Base-by-base conservation (phyloP, 768 basidiomycete species). In the Hygrophorus pudorinus region DNA sequence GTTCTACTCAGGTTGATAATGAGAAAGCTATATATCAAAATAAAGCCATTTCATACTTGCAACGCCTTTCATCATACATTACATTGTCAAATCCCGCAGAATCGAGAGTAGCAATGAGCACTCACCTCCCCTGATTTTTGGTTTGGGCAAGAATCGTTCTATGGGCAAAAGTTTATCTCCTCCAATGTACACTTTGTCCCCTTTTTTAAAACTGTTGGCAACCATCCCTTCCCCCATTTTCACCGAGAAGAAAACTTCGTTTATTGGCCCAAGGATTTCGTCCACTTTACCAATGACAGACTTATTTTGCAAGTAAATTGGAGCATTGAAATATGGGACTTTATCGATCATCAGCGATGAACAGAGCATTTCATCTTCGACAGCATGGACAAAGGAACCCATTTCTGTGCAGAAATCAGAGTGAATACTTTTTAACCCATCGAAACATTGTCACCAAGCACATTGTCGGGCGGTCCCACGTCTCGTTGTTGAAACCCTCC, bases 261-360 rank as follows among this genome's bases (percentile, higher is more conserved):
- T 99, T 62, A 99, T 93, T 12, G 96, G 94, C 2, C 96, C 96
- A n/a, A 99, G 76, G 53, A 99, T 98, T 65, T 99, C 96, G 65
- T 99, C 96, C 33, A 99, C 85, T 67, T 96, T 97, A 49, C 96
- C 94, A 49, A 98, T 90, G 52, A 79, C 73, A 8, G 90, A 87
- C 66, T 96, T 98, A 65, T 97, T 96, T 71, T 89, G 82, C 42
- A 98, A 76, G 63, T 94, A 98, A 59, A 98, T 91, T 39, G 94
- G 93, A 0, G 94, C 93, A 62, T 99, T 99, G 77, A 99, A 99
- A 65, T 92, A 94, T 0, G 96, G 96, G 20, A 99, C 91, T 70
- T 88, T 94, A 65, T 93, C 82, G 2, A 82, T 65, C 59, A 89
- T 74, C 14, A 78, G 64, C 3, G 92, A 90, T 5, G 81, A 72